Evolutionary conservation across 2,329 filamentous ascomycete genomes (phyloP).

Genomic region (Cladophialophora yegresii): DNA sequence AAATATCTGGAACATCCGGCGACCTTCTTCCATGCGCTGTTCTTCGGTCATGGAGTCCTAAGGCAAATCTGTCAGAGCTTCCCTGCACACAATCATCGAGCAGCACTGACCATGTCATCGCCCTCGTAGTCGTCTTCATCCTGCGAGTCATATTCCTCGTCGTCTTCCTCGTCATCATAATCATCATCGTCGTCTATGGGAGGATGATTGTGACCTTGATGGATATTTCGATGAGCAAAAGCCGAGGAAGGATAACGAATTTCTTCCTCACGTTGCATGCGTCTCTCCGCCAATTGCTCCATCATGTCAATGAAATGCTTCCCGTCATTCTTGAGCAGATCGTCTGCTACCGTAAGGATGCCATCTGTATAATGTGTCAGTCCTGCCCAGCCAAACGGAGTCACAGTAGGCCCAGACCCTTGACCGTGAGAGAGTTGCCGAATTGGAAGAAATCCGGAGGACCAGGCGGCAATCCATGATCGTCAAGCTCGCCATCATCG

Average conservation of each 20-base stretch:
- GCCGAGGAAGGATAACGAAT: conserved; percentile 68
- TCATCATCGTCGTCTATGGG: conserved; percentile 73
- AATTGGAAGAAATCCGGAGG: conserved; percentile 93
- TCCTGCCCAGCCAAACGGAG: conserved; percentile 1
- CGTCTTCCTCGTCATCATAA: conserved; percentile 77
- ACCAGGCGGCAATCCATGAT: conserved; percentile 65
- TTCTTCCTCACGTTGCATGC: conserved; percentile 96
- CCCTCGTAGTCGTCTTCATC: conserved; percentile 67
- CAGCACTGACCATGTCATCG: conserved; percentile 60
- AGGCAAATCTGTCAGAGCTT: conserved; percentile 42
- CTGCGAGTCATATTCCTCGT: conserved; percentile 62
- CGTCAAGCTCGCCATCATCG: conserved; percentile 63
- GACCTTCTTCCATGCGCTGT: conserved; percentile 97
- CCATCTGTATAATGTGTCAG: conserved; percentile 62
- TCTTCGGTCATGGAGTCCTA: conserved; percentile 97
- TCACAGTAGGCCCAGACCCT: conserved; percentile 57
- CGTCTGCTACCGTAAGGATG: conserved; percentile 97
- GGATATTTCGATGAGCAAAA: conserved; percentile 59
- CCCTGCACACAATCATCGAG: conserved; percentile 38
- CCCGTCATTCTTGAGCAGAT: conserved; percentile 96
- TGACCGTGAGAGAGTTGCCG: conserved; percentile 94
- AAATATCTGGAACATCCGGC: conserved; percentile 99
- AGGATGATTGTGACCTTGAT: conserved; percentile 74
- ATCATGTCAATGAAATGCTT: conserved; percentile 99
- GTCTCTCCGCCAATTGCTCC: conserved; percentile 95